These are phyloP conservation scores for Podosphaera leucotricha DNA, from an alignment of 2,329 filamentous ascomycete genomes.

Conservation along the genomic window DNA sequence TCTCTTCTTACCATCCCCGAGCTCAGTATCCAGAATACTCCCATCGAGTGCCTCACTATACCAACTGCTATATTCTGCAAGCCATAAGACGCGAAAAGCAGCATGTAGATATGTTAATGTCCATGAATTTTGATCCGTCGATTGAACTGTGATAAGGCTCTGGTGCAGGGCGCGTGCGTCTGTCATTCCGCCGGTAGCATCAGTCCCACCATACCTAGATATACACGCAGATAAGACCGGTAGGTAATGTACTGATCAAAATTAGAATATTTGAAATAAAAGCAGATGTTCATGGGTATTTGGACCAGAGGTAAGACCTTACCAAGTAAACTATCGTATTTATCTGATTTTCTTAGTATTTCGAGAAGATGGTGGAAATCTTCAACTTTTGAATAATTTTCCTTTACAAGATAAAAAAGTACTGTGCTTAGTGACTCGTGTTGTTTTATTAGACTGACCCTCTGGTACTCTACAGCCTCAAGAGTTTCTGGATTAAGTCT, in stretches of 20 bases:
- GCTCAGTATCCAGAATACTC: constrained; percentile 36
- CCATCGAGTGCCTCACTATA: constrained; percentile 49
- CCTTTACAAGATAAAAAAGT: constrained; percentile 54
- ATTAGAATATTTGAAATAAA: background rate
- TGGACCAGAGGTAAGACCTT: constrained; percentile 9
- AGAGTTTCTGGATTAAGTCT: constrained; percentile 39
- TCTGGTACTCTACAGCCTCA: constrained; percentile 62
- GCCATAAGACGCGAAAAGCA: constrained; percentile 62
- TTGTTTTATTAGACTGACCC: constrained; percentile 59
- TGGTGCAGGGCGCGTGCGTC: constrained; percentile 49
- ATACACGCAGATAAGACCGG: constrained; percentile 59
- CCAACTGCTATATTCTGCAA: constrained; percentile 79
- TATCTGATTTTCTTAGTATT: constrained; percentile 44
- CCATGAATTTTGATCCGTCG: constrained; percentile 47
- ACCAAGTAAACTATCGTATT: constrained; percentile 44
- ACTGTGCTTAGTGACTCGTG: constrained; percentile 77
- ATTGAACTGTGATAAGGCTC: constrained; percentile 34
- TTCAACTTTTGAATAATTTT: constrained; percentile 39
- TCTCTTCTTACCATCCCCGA: constrained; percentile 28
- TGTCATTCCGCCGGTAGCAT: constrained; percentile 40
- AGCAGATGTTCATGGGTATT: background rate
- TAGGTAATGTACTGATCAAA: constrained; percentile 45
- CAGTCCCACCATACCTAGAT: constrained; percentile 53
- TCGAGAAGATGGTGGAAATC: constrained; percentile 55
- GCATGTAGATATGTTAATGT: constrained; percentile 53